Conservation (phyloP, 2,329 filamentous ascomycete species). For the Pleoardoris graminearum region DNA sequence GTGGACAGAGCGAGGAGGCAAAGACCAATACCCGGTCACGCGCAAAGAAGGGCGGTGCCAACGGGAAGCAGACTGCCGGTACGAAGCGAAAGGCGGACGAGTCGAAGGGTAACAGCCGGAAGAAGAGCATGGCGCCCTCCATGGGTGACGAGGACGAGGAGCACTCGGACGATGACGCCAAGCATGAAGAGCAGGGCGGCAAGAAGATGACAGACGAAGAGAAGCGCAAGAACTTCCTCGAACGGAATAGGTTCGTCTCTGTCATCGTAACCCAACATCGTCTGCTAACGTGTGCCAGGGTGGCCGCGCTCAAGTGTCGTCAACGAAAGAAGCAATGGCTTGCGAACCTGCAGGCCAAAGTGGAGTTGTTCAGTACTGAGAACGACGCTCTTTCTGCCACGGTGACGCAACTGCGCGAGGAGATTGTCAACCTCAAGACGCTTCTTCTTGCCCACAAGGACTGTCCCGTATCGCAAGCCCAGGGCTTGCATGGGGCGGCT, state of each 20-base stretch:
- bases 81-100: conserved; percentile 77
- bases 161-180: conserved; percentile 49
- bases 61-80: conserved; percentile 40
- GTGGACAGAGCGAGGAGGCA: conserved; percentile 65
- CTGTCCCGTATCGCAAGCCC: conserved; percentile 87
- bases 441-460: conserved; percentile 93
- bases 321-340: conserved; percentile 99
- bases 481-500: conserved; percentile 64
- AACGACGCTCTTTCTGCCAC: conserved; percentile 86
- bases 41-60: conserved; percentile 42
- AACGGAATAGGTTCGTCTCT: conserved; percentile 80
- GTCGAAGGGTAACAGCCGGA: conserved; percentile 67
- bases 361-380: conserved; percentile 88
- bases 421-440: conserved; percentile 93
- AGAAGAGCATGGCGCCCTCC: conserved; percentile 63
- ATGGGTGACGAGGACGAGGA: conserved; percentile 59
- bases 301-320: conserved; percentile 93
- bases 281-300: conserved; percentile 58
- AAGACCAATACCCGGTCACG: conserved; percentile 58
- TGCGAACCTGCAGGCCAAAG: conserved; percentile 89
- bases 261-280: background rate
- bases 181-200: conserved; percentile 50
- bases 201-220: conserved; percentile 98
- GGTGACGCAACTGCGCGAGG: conserved; percentile 82
- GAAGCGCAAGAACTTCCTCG: conserved; percentile 96